Base-by-base conservation (phyloP, 495 filamentous ascomycete genomes). In the Paragyromitra xinjiangensis region DNA sequence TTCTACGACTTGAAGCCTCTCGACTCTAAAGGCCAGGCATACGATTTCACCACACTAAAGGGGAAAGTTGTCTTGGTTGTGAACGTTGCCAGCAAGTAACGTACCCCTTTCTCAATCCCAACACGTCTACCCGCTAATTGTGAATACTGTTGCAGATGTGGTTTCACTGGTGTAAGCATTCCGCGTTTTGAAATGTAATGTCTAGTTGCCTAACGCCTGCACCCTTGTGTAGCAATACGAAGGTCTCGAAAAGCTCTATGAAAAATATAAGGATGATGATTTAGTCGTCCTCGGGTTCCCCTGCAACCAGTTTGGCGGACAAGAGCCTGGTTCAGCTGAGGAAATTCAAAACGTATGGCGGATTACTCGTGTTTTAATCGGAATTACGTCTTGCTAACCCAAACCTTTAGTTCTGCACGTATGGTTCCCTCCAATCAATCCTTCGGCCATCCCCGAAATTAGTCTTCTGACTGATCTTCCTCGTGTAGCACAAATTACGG, bases 11-110 rank as follows among this genome's bases (percentile, higher is more conserved):
- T 98, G 85, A 93, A 92, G 86, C 90, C 93, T 55, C 87, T 90
- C 59, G 81, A 83, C 56, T 44, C 68, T 82, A 93, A 90, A 83
- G 94, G 93, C 84, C 76, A 86, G 24, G 87, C 91, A 73, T 92
- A 90, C 83, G 86, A 89, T 69, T 88, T 98, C 81, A 78, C 84
- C 77, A 82, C 87, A 40, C 90, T 93, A 84, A 87, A 92, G 73
- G 93, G 92, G 87, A 98, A 98, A 84, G 94, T 98, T 83, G 89
- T 98, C 75, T 92, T 99, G 53, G 84, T 97, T 80, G 95, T 98
- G 85, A 99, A 99, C 89, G 97, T 94, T n/a, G 95, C 95, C 74
- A 96, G 93, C 82, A 97, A 98, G 87, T 82, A 70, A 19, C n/a
- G n/a, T 50, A 42, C 48, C 39, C 44, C 39, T 72, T 64, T 53